Percentiles rank a stretch among this genome's conserved stretches.
These are phyloP conservation scores for Yueomyces sinensis DNA, from an alignment of 805 yeast species.

Conservation along the genomic window DNA sequence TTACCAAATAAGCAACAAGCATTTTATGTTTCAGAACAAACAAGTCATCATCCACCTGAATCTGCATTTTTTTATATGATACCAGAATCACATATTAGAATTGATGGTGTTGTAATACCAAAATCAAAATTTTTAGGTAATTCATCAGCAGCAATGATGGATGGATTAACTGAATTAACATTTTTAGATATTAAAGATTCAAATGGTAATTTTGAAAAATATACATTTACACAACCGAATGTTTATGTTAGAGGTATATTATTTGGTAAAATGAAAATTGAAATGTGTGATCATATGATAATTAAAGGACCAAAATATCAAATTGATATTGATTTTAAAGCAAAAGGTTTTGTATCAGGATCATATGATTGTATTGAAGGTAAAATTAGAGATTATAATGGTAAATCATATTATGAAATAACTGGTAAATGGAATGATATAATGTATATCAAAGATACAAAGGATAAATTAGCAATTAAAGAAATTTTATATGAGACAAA, in stretches of 20 bases:
- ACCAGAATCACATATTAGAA: slow-evolving; percentile 69
- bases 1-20: slow-evolving; percentile 59
- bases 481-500: slow-evolving; percentile 46
- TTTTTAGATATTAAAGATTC: slow-evolving; percentile 44
- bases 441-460: slow-evolving; percentile 50
- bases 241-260: slow-evolving; percentile 88
- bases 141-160: slow-evolving; percentile 96
- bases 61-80: slow-evolving; percentile 82
- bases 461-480: slow-evolving; percentile 32
- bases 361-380: slow-evolving; percentile 86
- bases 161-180: slow-evolving; percentile 65
- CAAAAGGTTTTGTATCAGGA: slow-evolving; percentile 89
- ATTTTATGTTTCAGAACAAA: slow-evolving; percentile 83
- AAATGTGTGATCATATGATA: slow-evolving; percentile 85
- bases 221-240: slow-evolving; percentile 87
- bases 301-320: slow-evolving; percentile 48
- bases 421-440: slow-evolving; percentile 91
- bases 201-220: slow-evolving; percentile 46
- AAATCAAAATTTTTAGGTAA: slow-evolving; percentile 84
- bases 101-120: slow-evolving; percentile 83
- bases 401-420: slow-evolving; percentile 48
- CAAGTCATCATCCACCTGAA: slow-evolving; percentile 98
- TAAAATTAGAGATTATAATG: slow-evolving; percentile 37
- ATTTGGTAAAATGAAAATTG: slow-evolving; percentile 81
- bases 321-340: slow-evolving; percentile 85